phyloP scores from a whole-genome alignment of 106 monocot genomes.

The Posidonia australis region DNA sequence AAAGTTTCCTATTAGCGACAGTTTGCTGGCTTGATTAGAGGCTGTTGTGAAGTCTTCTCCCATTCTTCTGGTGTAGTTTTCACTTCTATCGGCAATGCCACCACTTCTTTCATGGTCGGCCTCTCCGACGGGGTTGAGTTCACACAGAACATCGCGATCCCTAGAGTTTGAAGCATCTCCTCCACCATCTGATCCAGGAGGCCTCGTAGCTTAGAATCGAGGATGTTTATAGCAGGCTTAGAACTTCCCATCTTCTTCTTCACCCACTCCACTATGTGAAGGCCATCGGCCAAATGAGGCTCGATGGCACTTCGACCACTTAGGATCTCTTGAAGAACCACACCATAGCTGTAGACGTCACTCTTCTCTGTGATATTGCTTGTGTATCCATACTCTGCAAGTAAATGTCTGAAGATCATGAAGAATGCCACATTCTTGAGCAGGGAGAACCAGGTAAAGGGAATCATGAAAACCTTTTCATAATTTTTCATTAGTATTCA shows the following conservation, averaged over 20 bases:
- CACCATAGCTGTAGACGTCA: constrained; percentile 95
- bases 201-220: constrained; percentile 58
- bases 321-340: constrained; percentile 88
- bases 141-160: constrained; percentile 95
- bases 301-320: constrained; percentile 74
- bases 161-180: constrained; percentile 84
- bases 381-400: constrained; percentile 85
- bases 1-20: constrained; percentile 8
- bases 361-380: constrained; percentile 93
- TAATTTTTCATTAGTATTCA: neutral
- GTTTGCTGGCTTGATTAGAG: constrained; percentile 53
- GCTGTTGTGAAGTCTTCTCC: constrained; percentile 62
- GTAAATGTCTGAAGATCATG: constrained; percentile 96
- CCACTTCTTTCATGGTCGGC: constrained; percentile 95
- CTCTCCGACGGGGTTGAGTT: constrained; percentile 65
- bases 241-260: constrained; percentile 84
- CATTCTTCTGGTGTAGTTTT: constrained; percentile 68
- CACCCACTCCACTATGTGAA: constrained; percentile 93
- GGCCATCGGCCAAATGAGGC: constrained; percentile 34
- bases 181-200: constrained; percentile 77
- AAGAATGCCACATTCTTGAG: constrained; percentile 98
- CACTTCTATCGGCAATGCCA: constrained; percentile 82
- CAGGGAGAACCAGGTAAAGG: constrained; percentile 78
- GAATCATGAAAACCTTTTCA: neutral
- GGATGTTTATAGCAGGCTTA: constrained; percentile 44